phyloP scores from a whole-genome alignment of 2,329 filamentous ascomycete species.

The Nigrospora oryzae region DNA sequence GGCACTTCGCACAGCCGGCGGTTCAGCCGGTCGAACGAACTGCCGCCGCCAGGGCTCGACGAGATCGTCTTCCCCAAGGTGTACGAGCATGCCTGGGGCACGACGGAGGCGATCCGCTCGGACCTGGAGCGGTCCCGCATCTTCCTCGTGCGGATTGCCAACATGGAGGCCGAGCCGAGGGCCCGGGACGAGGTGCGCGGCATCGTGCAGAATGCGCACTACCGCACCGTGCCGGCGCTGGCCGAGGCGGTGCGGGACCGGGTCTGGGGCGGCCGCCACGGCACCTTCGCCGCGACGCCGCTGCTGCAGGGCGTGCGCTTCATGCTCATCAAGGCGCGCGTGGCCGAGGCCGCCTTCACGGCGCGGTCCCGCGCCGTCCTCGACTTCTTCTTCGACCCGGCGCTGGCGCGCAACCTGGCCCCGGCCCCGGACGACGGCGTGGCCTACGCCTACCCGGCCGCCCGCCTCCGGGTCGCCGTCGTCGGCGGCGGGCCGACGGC shows the following conservation, averaged over 20 bases:
- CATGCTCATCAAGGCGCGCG: conserved; percentile 20
- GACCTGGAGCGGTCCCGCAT: conserved; percentile 21
- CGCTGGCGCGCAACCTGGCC: conserved; percentile 16
- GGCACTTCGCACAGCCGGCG: too few relatives aligned
- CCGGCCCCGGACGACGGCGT: conserved; percentile 13
- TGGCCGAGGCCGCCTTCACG: not conserved
- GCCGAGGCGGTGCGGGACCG: conserved; percentile 17
- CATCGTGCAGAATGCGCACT: conserved; percentile 16
- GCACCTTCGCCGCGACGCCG: conserved; percentile 18
- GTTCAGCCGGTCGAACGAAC: too few relatives aligned
- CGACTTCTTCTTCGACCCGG: conserved; percentile 27
- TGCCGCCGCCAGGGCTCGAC: not conserved
- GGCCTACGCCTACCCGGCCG: conserved; percentile 17
- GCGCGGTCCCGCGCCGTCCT: conserved; percentile 7
- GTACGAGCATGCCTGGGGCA: conserved; percentile 23
- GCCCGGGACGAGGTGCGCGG: conserved; percentile 14
- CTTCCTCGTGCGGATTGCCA: conserved; percentile 20
- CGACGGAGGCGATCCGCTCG: conserved; percentile 8
- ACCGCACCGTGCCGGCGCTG: conserved; percentile 15
- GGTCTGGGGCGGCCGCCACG: conserved; percentile 19
- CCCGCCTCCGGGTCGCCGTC: conserved; percentile 19
- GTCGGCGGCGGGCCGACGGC: conserved; percentile 24
- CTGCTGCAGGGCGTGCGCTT: conserved; percentile 24
- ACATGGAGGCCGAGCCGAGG: conserved; percentile 15
- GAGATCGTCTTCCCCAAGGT: conserved; percentile 20